These are phyloP conservation scores for Gaeumannomyces sp. DNA, from an alignment of 2,329 filamentous ascomycete species.

Conservation along the genomic window DNA sequence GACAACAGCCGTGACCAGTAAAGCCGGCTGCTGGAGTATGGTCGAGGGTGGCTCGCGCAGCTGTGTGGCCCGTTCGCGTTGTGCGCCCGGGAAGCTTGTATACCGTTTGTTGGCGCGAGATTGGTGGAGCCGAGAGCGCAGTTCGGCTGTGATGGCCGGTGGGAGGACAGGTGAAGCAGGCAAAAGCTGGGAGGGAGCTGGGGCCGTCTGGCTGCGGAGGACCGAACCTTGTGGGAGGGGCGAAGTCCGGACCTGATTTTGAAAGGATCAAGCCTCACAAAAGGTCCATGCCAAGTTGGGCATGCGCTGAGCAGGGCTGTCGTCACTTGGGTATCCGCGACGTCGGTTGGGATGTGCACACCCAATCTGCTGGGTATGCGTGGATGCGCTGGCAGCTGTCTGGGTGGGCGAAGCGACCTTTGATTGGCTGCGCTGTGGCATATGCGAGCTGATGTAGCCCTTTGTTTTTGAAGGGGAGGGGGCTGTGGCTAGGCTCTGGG, in stretches of 20 bases:
- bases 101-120: constrained; percentile 2
- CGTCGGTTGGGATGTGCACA: constrained; percentile 39
- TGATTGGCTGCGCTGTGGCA: constrained; percentile 49
- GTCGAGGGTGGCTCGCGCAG: not conserved
- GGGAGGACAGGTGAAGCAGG: not conserved
- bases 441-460: constrained; percentile 52
- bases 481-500: constrained; percentile 28
- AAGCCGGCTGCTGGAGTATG: not conserved
- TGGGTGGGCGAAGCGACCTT: constrained; percentile 45
- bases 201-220: not conserved
- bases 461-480: constrained; percentile 18
- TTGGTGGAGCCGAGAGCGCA: constrained; percentile 2
- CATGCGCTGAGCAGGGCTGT: constrained; percentile 30
- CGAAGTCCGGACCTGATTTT: constrained; percentile 21
- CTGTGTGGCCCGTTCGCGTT: not conserved
- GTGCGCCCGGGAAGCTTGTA: constrained; percentile 3
- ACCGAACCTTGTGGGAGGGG: constrained; percentile 1
- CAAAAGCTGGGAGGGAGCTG: constrained; percentile 5
- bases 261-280: constrained; percentile 5
- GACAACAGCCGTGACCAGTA: not conserved
- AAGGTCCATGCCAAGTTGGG: constrained; percentile 31
- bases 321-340: constrained; percentile 38
- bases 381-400: constrained; percentile 55
- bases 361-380: constrained; percentile 52
- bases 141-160: constrained; percentile 1